Evolutionary conservation across 371 early-diverging fungal species (phyloP).

Genomic region (Mortierella sp.): DNA sequence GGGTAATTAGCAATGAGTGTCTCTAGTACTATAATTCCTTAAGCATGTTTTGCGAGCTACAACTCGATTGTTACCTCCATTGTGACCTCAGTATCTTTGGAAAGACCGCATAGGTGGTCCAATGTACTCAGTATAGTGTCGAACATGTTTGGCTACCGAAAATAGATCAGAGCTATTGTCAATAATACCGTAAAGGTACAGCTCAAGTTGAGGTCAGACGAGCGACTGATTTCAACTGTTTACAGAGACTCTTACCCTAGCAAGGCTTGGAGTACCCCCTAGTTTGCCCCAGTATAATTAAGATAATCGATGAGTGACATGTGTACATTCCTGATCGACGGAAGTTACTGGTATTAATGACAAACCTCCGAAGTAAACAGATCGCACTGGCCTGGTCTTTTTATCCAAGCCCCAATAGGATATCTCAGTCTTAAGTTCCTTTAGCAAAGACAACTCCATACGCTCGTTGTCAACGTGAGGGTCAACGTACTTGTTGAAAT

Average conservation of each 20-base stretch:
- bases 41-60: neutral
- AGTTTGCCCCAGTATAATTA: neutral
- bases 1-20: neutral
- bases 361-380: constrained; percentile 82
- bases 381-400: constrained; percentile 57
- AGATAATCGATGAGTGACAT: neutral
- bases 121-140: constrained; percentile 60
- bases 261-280: constrained; percentile 78
- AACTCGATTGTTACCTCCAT: constrained; percentile 60
- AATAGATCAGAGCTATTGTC: neutral
- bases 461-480: constrained; percentile 69
- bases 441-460: constrained; percentile 64
- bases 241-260: constrained; percentile 19
- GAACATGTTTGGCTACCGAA: constrained; percentile 52
- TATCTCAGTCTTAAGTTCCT: constrained; percentile 60
- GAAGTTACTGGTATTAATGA: neutral
- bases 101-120: constrained; percentile 53
- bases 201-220: neutral
- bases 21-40: neutral
- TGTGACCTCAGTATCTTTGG: constrained; percentile 66
- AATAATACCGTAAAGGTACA: no score
- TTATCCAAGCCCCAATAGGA: constrained; percentile 23
- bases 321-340: neutral
- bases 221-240: neutral
- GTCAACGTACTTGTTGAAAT: constrained; percentile 86